Evolutionary conservation across 345 rosid genomes (phyloP).

Genomic region (Eucalyptus sp.): DNA sequence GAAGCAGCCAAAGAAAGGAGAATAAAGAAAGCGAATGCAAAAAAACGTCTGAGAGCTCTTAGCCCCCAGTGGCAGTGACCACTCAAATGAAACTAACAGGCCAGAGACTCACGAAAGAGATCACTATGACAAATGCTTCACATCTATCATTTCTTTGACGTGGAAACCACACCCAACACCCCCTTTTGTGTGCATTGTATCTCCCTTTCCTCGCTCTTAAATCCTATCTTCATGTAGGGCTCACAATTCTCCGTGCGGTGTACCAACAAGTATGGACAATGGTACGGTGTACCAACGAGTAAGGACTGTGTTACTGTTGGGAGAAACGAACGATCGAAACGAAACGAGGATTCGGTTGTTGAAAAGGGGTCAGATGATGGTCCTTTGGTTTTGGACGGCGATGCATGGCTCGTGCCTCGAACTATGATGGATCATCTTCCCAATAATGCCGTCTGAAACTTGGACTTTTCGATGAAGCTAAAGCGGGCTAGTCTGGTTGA

Average conservation of each 20-base stretch:
- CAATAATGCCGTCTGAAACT: neutral
- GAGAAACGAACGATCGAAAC: neutral
- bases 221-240: neutral
- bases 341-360: neutral
- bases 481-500: neutral
- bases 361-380: neutral
- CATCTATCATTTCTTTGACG: neutral
- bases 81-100: neutral
- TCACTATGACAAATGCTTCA: neutral
- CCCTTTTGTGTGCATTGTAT: neutral
- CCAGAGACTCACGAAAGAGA: neutral
- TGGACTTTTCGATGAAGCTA: neutral
- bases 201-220: neutral
- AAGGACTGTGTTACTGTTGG: neutral
- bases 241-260: neutral
- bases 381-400: neutral
- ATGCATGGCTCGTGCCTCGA: neutral
- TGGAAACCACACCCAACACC: neutral
- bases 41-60: neutral
- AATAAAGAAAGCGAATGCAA: neutral
- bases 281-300: neutral
- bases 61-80: neutral
- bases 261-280: neutral
- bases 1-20: neutral
- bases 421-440: neutral